Evolutionary conservation across 164 flowering plant genomes (phyloP).

Genomic region (Vitis rupestris): DNA sequence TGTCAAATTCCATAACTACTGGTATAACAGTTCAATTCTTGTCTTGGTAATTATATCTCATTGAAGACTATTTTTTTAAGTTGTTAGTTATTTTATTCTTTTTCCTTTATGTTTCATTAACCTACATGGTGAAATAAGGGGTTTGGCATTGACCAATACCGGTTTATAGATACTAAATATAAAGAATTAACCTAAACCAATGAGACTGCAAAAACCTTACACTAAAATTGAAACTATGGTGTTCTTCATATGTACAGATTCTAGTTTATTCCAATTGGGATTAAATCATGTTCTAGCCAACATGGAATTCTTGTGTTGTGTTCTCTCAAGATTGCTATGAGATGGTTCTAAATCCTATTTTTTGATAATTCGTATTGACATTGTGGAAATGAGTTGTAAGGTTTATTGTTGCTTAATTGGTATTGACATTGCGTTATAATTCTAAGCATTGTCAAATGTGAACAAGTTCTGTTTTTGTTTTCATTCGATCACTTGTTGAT

Average conservation of each 20-base stretch:
- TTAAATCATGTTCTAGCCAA: no score
- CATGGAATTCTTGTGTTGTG: no score
- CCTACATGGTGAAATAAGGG: no score
- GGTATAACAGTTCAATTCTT: slow-evolving; percentile 71
- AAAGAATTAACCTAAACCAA: no score
- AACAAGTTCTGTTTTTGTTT: slow-evolving; percentile 23
- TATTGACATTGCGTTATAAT: no score
- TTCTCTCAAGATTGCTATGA: no score
- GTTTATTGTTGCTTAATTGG: no score
- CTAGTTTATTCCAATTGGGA: slow-evolving; percentile 35
- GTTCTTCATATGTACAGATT: slow-evolving; percentile 45
- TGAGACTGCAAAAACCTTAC: no score
- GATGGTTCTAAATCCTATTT: no score
- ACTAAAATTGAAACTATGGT: background rate
- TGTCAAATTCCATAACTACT: slow-evolving; percentile 66
- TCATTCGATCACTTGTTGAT: slow-evolving; percentile 20
- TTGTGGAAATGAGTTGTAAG: no score
- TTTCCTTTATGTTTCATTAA: background rate
- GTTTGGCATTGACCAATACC: background rate
- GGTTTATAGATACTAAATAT: background rate
- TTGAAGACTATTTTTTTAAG: background rate
- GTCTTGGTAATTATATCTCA: background rate
- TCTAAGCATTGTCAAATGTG: no score
- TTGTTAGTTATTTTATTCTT: background rate
- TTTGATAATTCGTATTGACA: no score